Evolutionary conservation across 1,284 basidiomycete species (phyloP).

Genomic region (Coriolopsis trogii): DNA sequence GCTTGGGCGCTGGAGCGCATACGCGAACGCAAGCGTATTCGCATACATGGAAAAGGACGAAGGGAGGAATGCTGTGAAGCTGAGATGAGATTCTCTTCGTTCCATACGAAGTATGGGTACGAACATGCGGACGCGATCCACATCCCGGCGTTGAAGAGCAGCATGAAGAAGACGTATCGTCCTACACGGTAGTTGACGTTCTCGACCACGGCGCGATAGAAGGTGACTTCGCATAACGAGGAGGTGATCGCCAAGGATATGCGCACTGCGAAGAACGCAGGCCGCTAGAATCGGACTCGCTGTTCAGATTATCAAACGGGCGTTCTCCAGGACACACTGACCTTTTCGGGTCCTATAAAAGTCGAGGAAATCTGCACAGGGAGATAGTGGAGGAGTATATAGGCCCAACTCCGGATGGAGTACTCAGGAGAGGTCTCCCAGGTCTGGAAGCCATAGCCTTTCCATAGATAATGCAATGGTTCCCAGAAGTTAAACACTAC

Average conservation of each 20-base stretch:
- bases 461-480: constrained; percentile 88
- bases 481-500: constrained; percentile 99
- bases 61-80: constrained; percentile 78
- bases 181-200: constrained; percentile 89
- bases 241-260: constrained; percentile 79
- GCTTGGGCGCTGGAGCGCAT: constrained; percentile 72
- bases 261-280: constrained; percentile 88
- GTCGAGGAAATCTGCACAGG: constrained; percentile 43
- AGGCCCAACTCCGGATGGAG: constrained; percentile 93
- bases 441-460: constrained; percentile 91
- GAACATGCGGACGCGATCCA: constrained; percentile 86
- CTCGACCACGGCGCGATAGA: constrained; percentile 84
- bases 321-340: constrained; percentile 14
- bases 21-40: constrained; percentile 81
- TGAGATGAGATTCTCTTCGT: too few relatives aligned
- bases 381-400: constrained; percentile 77
- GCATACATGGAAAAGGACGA: constrained; percentile 96
- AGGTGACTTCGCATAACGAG: constrained; percentile 79
- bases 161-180: constrained; percentile 87
- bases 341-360: constrained; percentile 36
- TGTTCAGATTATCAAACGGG: too few relatives aligned
- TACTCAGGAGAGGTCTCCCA: constrained; percentile 96
- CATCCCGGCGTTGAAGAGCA: constrained; percentile 90
- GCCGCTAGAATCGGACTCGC: constrained; percentile 52
- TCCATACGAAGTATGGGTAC: too few relatives aligned